These are phyloP conservation scores for Rhizopus stolonifer DNA, from an alignment of 371 early-diverging fungal genomes.

Conservation along the genomic window DNA sequence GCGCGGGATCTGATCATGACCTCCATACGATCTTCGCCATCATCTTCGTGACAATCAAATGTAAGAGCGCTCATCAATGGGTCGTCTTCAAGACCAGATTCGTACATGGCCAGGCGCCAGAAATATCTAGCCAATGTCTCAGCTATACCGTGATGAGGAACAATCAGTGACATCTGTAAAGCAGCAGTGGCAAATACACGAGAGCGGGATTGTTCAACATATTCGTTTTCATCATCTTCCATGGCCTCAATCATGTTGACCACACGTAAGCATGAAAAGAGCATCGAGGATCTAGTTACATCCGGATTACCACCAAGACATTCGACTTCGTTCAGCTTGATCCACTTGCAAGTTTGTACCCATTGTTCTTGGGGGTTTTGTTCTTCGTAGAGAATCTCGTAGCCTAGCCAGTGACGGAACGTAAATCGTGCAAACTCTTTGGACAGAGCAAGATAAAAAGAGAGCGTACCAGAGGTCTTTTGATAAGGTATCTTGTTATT, in stretches of 20 bases:
- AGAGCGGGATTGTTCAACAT: slow-evolving; percentile 26
- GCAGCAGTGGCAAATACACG: slow-evolving; percentile 46
- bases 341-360: slow-evolving; percentile 42
- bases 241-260: slow-evolving; percentile 30
- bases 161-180: slow-evolving; percentile 35
- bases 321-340: slow-evolving; percentile 46
- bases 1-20: slow-evolving; percentile 37
- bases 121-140: slow-evolving; percentile 28
- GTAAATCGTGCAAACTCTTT: slow-evolving; percentile 30
- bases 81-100: slow-evolving; percentile 35
- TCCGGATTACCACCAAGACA: slow-evolving; percentile 43
- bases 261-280: slow-evolving; percentile 29
- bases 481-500: neutral
- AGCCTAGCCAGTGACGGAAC: slow-evolving; percentile 41
- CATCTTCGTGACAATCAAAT: slow-evolving; percentile 37
- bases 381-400: slow-evolving; percentile 34
- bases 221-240: slow-evolving; percentile 32
- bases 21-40: slow-evolving; percentile 32
- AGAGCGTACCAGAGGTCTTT: slow-evolving; percentile 1
- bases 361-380: slow-evolving; percentile 33
- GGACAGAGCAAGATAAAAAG: slow-evolving; percentile 11
- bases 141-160: slow-evolving; percentile 25
- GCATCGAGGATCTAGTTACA: slow-evolving; percentile 26
- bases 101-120: slow-evolving; percentile 41
- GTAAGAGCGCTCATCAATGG: slow-evolving; percentile 27